These are phyloP conservation scores for Oryza nivara DNA, from an alignment of 176 grass and related monocot genomes.

Conservation along the genomic window DNA sequence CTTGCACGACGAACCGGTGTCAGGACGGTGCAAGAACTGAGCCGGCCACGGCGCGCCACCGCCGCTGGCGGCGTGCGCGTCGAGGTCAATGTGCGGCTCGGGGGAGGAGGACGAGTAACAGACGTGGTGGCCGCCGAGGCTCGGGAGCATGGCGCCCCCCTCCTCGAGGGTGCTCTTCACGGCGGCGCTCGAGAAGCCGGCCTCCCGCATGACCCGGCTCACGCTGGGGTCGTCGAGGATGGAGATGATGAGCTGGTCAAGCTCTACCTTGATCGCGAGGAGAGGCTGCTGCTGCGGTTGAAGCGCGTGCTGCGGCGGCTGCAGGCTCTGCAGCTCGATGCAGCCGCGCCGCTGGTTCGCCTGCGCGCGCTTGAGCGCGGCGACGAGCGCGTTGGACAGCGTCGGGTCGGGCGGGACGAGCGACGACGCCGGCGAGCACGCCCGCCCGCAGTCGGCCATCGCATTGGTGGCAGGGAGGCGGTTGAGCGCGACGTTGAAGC, in stretches of 20 bases:
- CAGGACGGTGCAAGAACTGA: conserved; percentile 34
- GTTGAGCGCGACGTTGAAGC: conserved; percentile 89
- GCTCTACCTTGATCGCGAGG: conserved; percentile 68
- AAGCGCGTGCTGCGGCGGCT: conserved; percentile 38
- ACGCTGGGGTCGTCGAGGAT: conserved; percentile 88
- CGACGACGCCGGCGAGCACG: conserved; percentile 26
- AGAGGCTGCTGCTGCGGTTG: conserved; percentile 49
- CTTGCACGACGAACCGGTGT: background rate
- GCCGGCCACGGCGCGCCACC: conserved; percentile 46
- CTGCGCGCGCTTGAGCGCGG: conserved; percentile 93
- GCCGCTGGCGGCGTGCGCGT: background rate
- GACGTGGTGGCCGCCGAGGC: background rate
- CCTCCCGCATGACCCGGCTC: conserved; percentile 80
- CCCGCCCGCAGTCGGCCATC: conserved; percentile 8
- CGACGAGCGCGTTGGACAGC: conserved; percentile 80
- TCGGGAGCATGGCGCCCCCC: conserved; percentile 40
- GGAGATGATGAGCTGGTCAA: conserved; percentile 74
- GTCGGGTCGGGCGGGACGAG: conserved; percentile 57
- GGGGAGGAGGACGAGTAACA: background rate
- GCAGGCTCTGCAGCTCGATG: conserved; percentile 62
- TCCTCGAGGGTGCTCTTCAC: conserved; percentile 78
- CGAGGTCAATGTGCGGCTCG: background rate
- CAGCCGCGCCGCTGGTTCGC: conserved; percentile 80
- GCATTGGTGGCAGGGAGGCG: conserved; percentile 51
- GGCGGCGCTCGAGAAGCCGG: conserved; percentile 72